These are phyloP conservation scores for Phytophthora ramorum DNA, from an alignment of 352 stramenopile species.

Conservation along the genomic window DNA sequence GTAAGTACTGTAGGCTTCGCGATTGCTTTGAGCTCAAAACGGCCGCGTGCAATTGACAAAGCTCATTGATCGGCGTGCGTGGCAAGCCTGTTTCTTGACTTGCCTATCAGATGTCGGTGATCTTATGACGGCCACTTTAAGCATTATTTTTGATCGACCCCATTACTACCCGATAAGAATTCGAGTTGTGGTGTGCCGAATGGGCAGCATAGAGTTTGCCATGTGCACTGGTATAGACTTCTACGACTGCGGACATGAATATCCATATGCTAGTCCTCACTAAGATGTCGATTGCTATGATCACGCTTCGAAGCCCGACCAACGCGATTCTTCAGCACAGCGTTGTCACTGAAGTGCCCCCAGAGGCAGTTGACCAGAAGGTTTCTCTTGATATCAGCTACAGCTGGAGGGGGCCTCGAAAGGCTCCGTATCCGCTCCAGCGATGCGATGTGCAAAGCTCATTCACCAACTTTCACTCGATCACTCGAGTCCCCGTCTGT, in stretches of 20 bases:
- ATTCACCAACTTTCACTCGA: constrained; percentile 34
- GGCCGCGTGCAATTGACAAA: no score
- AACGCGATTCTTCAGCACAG: neutral
- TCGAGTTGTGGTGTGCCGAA: neutral
- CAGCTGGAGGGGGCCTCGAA: neutral
- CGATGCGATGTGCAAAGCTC: neutral
- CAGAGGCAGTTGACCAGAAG: constrained; percentile 1
- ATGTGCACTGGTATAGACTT: constrained; percentile 11
- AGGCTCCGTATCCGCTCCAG: neutral
- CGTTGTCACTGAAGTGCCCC: constrained; percentile 1
- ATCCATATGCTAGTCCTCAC: constrained; percentile 7
- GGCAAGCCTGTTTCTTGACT: no score
- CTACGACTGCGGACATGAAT: neutral
- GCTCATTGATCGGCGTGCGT: no score
- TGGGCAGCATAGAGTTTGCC: constrained; percentile 5
- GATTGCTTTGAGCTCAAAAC: no score
- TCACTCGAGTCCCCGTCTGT: constrained; percentile 26
- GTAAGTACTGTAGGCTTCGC: no score
- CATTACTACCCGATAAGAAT: neutral
- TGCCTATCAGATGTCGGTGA: neutral
- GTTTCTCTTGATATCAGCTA: neutral
- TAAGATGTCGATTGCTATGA: constrained; percentile 10
- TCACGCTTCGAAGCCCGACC: constrained; percentile 5
- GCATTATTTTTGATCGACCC: neutral
- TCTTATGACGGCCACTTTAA: neutral